Evolutionary conservation across 495 filamentous ascomycete genomes (phyloP), one percentile per base, ranked within the genome.

Genomic region (Penicillium silybi): DNA sequence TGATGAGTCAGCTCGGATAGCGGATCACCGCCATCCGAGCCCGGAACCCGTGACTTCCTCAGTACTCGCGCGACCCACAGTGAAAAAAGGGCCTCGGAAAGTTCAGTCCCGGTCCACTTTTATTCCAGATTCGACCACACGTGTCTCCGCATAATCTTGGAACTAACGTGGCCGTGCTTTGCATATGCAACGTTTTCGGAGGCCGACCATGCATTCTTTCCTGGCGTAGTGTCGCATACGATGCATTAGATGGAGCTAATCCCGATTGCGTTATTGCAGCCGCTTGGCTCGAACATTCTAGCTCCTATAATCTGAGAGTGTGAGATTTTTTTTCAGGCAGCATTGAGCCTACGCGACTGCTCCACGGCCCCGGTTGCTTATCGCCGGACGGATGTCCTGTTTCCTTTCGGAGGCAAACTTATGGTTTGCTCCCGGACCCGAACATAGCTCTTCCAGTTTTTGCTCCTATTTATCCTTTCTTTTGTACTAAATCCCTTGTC

Each of bases 381-480:
- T 56, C 53, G 37, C 53, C 53, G 53, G 19, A 44, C 52, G 52
- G 46, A 50, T 50, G 32, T 2, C 3, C 34, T 19, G 11, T 29
- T 55, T 27, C 52, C 52, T 23, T 55, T 51, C 53, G 53, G 53
- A 51, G 42, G 41, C 53, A 38, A 50, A 56, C 26, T 7, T 29
- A 7, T 29, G 22, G 9, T 29, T 29, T 29, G 26, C 26, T 29
- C 26, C 25, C 26, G 29, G 10, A 13, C 11, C 29, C 29, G 29
- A 32, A 32, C 10, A 13, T 13, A n/a, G 23, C 40, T 41, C 38
- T 41, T 17, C 23, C 20, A 40, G 48, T 52, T 44, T 37, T 39
- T 4, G 11, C 39, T 35, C 44, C 27, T 41, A 9, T 45, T 44
- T 41, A 22, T 42, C 48, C 38, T 10, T 48, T 48, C 32, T 38